Conservation (phyloP, 2,329 filamentous ascomycete genomes). For the Aspergillus neoniger region DNA sequence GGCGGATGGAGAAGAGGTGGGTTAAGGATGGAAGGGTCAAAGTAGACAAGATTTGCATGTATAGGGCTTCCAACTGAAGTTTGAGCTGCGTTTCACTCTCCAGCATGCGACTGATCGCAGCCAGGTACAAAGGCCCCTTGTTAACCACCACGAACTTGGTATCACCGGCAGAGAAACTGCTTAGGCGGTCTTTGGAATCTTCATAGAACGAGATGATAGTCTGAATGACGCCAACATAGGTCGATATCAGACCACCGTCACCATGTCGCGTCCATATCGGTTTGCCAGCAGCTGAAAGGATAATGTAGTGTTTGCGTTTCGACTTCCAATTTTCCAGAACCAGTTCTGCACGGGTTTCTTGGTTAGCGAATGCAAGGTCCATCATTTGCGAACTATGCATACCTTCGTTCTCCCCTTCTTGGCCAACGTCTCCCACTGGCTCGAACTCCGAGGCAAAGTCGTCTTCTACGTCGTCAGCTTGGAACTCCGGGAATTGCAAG, state of each 20-base stretch:
- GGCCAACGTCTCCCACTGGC: slow-evolving; percentile 60
- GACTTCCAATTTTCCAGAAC: slow-evolving; percentile 78
- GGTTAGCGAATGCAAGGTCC: slow-evolving; percentile 10
- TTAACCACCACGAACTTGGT: slow-evolving; percentile 83
- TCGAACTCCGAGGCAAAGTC: slow-evolving; percentile 80
- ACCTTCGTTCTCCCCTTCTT: slow-evolving; percentile 60
- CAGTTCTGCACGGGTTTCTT: slow-evolving; percentile 25
- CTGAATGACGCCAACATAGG: slow-evolving; percentile 91
- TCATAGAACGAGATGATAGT: slow-evolving; percentile 98
- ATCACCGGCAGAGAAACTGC: slow-evolving; percentile 82
- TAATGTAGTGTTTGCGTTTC: slow-evolving; percentile 96
- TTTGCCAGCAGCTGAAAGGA: slow-evolving; percentile 92
- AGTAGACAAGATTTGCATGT: slow-evolving; percentile 97
- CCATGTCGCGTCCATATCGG: slow-evolving; percentile 97
- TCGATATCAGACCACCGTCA: slow-evolving; percentile 83
- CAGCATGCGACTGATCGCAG: slow-evolving; percentile 87
- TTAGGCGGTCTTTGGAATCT: slow-evolving; percentile 72
- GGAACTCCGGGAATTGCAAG: slow-evolving; percentile 38
- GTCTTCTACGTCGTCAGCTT: slow-evolving; percentile 57
- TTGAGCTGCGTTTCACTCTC: slow-evolving; percentile 89
- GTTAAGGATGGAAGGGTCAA: slow-evolving; percentile 84
- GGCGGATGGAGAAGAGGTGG: slow-evolving; percentile 83
- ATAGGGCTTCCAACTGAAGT: slow-evolving; percentile 85
- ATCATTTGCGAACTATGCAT: slow-evolving; percentile 15
- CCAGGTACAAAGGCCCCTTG: slow-evolving; percentile 85